Evolutionary conservation across 768 basidiomycete species (phyloP), one percentile per base, ranked within the genome.

Genomic region (Paxillus involutus): DNA sequence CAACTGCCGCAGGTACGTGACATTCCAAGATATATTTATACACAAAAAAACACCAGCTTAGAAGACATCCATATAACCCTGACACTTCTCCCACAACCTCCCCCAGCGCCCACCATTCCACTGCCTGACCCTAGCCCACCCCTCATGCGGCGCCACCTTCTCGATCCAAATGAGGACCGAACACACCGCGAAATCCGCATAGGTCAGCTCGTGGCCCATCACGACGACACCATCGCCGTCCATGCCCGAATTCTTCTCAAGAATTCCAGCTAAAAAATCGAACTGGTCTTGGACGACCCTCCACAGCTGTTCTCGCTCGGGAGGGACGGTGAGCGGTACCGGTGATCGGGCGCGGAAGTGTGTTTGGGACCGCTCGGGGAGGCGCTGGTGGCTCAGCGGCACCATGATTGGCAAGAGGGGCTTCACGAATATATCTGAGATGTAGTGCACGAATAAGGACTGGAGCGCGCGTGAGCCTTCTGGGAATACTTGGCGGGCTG

Each of bases 161-260:
- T 89, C 83, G 40, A 89, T 84, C 87, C 86, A 91, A 44, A 89
- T 79, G 40, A 90, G 69, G 16, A 87, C 78, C 0, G 88, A 81
- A 59, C 86, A 88, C 19, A 91, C 69, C 5, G 85, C 82, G 63
- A 90, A 89, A 59, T 90, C 88, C 2, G 85, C 86, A 59, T 89
- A 88, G 10, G 80, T 82, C 47, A 89, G 75, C 17, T 86, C 83
- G 35, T 76, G 72, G 4, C 88, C 88, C 77, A 83, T 83, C 14
- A 72, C 81, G 33, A 88, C 84, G 10, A 81, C 71, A 2, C 84
- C 84, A 57, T 86, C 83, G 4, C 83, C 81, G 49, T 88, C 85
- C n/a, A 56, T 55, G 0, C 77, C 76, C 6, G 67, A 58, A 57
- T 89, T 89, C 70, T 86, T 88, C 61, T 87, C 84, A n/a, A 90